Percentiles rank a stretch among this genome's conserved stretches.
phyloP scores from a whole-genome alignment of 2,329 filamentous ascomycete species.

The Aspergillus terreus region DNA sequence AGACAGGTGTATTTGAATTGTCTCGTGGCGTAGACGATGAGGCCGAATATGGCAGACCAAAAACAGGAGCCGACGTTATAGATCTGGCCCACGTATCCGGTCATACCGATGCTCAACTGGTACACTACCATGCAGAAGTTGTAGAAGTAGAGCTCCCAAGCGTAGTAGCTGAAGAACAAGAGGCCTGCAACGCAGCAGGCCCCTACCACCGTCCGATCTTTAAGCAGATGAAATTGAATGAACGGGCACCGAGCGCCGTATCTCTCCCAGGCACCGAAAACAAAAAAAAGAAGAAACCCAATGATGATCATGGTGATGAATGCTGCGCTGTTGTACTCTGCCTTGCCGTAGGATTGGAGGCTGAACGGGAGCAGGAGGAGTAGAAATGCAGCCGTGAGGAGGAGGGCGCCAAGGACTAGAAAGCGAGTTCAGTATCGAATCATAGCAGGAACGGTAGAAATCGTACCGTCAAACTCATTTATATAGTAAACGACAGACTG shows the following conservation, averaged over 20 bases:
- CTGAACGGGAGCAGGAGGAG: slow-evolving; percentile 4
- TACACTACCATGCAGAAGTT: slow-evolving; percentile 55
- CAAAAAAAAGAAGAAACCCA: slow-evolving; percentile 1
- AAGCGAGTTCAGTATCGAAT: neutral
- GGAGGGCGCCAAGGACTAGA: slow-evolving; percentile 19
- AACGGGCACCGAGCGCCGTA: slow-evolving; percentile 52
- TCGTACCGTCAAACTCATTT: slow-evolving; percentile 59
- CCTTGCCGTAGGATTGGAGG: neutral
- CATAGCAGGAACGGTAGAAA: neutral
- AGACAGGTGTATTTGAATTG: slow-evolving; percentile 52
- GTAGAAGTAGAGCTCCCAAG: slow-evolving; percentile 54
- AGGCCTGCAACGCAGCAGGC: slow-evolving; percentile 49
- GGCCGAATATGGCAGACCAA: slow-evolving; percentile 48
- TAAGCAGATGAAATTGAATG: slow-evolving; percentile 51
- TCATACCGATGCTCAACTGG: slow-evolving; percentile 38
- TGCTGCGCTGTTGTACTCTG: slow-evolving; percentile 1
- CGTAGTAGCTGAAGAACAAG: slow-evolving; percentile 49
- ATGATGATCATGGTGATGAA: slow-evolving; percentile 4
- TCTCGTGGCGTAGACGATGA: slow-evolving; percentile 47
- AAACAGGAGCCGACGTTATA: slow-evolving; percentile 55
- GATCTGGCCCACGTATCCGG: slow-evolving; percentile 48
- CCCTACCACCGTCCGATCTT: slow-evolving; percentile 49
- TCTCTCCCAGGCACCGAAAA: slow-evolving; percentile 55
- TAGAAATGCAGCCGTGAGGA: slow-evolving; percentile 3
- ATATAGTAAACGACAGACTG: slow-evolving; percentile 54